Base-by-base conservation (phyloP, 352 stramenopile genomes). In the Phytopythium ostracodes region DNA sequence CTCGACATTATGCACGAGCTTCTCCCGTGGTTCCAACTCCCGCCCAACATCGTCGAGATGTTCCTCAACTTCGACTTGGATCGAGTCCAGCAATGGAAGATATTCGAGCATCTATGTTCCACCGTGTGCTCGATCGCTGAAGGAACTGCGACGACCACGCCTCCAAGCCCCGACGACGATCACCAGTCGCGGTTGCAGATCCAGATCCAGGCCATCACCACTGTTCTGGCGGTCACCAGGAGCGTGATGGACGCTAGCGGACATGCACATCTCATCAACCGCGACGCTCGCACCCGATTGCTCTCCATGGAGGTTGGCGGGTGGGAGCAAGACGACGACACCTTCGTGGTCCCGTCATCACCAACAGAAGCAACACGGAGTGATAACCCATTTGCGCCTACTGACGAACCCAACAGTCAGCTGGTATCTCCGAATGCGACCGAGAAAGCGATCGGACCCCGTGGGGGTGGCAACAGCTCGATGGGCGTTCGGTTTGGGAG, bases 61-160 rank as follows among this genome's bases (percentile, higher is more conserved):
- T 96, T 96, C 51, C 63, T 92, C 24, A 96, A 96, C 57, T 96
- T 94, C 47, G 87, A 96, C 67, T 73, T 96, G 72, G 85, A 96
- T 59, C 70, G 84, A 24, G 79, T 94, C 17, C 87, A 96, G 54
- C 83, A 94, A 57, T 96, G 87, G 87, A 96, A 93, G 53, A 93
- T 94, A 33, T 94, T 94, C 51, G 87, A 96, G 64, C 87, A 92
- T 36, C 77, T 94, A 36, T 93, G 79, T 53, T 84, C 75, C 0
- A 79, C 80, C 0, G 56, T 96, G 29, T 92, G 87, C 35, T 87
- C 71, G 15, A 91, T 94, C 36, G 79, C 83, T 15, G 87, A 96
- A 66, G 78, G 82, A 10, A 82, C 65, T 7, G 71, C 60, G 14
- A 67, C 52, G 3, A 72, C 70, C 29, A 52, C 63, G 14, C 36